Percentiles rank a stretch among this genome's conserved stretches.
Evolutionary conservation across 1,284 basidiomycete species (phyloP).

Genomic region (Cutaneotrichosporon sp.): DNA sequence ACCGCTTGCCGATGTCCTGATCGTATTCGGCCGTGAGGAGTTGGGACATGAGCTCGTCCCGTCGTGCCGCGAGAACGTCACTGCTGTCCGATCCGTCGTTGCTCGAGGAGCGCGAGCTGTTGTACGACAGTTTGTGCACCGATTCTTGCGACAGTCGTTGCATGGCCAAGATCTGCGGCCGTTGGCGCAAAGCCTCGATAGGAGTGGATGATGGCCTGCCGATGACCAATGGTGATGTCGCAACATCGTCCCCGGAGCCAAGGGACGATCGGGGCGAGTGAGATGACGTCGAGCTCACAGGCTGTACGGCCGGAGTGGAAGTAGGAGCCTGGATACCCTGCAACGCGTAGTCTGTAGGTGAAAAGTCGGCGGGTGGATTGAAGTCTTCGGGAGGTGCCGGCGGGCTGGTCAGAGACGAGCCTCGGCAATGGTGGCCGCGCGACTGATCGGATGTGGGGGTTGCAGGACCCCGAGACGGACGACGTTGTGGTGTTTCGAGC

Average conservation of each 20-base stretch:
- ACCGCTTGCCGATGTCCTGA: not conserved
- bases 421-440: not conserved
- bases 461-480: not conserved
- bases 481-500: not conserved
- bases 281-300: not conserved
- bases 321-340: conserved; percentile 26
- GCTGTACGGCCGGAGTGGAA: conserved; percentile 1
- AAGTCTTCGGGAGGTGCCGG: conserved; percentile 41
- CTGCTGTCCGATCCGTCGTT: conserved; percentile 13
- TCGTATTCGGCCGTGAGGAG: conserved; percentile 12
- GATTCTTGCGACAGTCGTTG: conserved; percentile 41
- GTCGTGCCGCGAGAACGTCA: conserved; percentile 17
- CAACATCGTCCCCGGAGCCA: not conserved
- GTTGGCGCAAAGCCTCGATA: conserved; percentile 7
- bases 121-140: conserved; percentile 13
- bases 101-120: conserved; percentile 25
- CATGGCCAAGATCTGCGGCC: conserved; percentile 33
- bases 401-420: conserved; percentile 20
- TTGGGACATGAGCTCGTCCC: conserved; percentile 21
- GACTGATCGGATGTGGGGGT: not conserved
- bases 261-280: not conserved
- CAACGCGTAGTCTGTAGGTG: conserved; percentile 19
- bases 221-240: not conserved
- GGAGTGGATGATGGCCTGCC: not conserved
- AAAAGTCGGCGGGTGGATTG: conserved; percentile 42